These are phyloP conservation scores for Peniophora sp. DNA, from an alignment of 1,284 basidiomycete species.

Conservation along the genomic window DNA sequence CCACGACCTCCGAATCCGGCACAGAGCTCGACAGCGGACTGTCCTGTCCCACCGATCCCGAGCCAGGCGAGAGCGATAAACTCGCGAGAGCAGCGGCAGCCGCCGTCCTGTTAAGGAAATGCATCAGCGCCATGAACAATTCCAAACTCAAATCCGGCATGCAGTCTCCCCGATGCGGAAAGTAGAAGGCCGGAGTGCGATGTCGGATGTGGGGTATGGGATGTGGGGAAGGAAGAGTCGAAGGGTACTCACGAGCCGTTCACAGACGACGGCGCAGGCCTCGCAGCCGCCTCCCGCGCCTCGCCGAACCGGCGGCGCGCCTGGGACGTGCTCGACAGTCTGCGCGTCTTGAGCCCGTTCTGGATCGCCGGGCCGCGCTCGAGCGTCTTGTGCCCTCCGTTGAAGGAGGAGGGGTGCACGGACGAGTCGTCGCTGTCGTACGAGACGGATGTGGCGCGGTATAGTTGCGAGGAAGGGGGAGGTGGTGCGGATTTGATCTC, in stretches of 20 bases:
- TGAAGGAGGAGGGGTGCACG: constrained; percentile 3
- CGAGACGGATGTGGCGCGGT: constrained; percentile 10
- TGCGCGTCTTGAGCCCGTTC: constrained; percentile 41
- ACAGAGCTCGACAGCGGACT: constrained; percentile 10
- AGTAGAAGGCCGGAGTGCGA: too few species aligned
- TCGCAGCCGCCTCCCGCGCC: constrained; percentile 62
- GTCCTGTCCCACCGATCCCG: constrained; percentile 19
- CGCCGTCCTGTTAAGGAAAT: constrained; percentile 32
- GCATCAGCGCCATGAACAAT: constrained; percentile 34
- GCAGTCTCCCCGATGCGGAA: too few species aligned
- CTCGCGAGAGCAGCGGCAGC: constrained; percentile 38
- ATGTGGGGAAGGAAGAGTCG: too few species aligned
- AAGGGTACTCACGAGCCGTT: constrained; percentile 6
- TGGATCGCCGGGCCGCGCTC: constrained; percentile 16
- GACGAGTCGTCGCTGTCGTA: constrained; percentile 17
- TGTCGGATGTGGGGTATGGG: constrained; percentile 6
- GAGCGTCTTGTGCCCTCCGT: constrained; percentile 2
- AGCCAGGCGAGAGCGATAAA: constrained; percentile 46
- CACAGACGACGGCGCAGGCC: constrained; percentile 68
- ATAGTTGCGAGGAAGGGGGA: constrained; percentile 15
- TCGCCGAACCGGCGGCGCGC: constrained; percentile 63
- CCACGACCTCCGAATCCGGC: neutral
- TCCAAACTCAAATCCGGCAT: too few species aligned
- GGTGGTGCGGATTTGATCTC: constrained; percentile 3
- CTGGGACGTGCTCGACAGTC: constrained; percentile 61